Base-by-base conservation (phyloP, 2,329 filamentous ascomycete genomes). In the Coleophoma eucalyptorum region DNA sequence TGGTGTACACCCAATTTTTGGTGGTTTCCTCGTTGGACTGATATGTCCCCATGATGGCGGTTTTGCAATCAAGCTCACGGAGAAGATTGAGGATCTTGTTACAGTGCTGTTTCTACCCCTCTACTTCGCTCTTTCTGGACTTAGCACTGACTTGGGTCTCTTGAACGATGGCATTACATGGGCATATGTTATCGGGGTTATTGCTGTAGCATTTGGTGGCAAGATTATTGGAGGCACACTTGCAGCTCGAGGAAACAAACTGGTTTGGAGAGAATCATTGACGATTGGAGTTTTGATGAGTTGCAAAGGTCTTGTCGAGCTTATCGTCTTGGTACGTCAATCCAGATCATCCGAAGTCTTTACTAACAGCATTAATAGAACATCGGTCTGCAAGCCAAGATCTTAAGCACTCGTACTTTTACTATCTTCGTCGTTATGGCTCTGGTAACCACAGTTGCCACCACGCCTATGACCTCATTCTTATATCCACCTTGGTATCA, bases 361-460 rank as follows among this genome's bases (percentile, higher is more conserved):
- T 26, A 19, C 46, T 52, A 43, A 55, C 45, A 43, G 55, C 45
- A 19, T 56, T 13, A 59, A 37, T 11, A 84, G 78, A 88, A 89
- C 62, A 90, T 97, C 59, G 90, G 91, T 42, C 76, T 92, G 2
- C 85, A 93, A 72, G 90, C 91, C 18, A 83, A 82, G 34, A 95
- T 96, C 54, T 75, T 96, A 16, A 92, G 87, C 52, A 79, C 78
- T 0, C 77, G 88, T 15, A 95, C 90, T 0, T 96, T 96, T 62
- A 96, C 91, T 48, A 95, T 96, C 49, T 96, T 96, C 59, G 90
- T 96, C 19, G 88, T 96, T 62, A 96, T 96, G 91, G 91, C 91
- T 8, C 74, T 96, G 2, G 75, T 95, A 32, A 95, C 90, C 0
- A 96, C 91, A 0, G 90, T 96, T 51, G 71, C 83, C 0, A 96